Conservation (phyloP, 139 green algal genomes). For the Tetraselmis striata region DNA sequence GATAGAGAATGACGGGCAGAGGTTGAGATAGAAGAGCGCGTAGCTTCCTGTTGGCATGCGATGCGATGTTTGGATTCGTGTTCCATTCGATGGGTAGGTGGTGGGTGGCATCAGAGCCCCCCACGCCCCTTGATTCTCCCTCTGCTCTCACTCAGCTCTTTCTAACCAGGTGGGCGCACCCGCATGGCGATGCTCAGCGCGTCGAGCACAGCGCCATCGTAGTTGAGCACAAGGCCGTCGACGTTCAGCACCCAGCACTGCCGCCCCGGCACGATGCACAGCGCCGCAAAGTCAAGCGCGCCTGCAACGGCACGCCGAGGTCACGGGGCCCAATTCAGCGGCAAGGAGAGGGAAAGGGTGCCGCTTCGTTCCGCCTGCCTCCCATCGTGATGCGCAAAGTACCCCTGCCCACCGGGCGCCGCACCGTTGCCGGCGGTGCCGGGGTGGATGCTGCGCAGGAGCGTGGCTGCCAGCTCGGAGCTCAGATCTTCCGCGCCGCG, state of each 20-base stretch:
- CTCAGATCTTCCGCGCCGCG: conserved; percentile 56
- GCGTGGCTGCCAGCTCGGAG: conserved; percentile 37
- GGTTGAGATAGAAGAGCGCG: background rate
- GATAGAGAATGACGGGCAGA: too few relatives aligned
- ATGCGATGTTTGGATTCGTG: background rate
- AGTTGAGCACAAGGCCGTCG: conserved; percentile 74
- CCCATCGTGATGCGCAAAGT: background rate
- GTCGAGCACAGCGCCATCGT: conserved; percentile 73
- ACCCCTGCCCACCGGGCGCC: background rate
- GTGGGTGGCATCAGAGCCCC: too few relatives aligned
- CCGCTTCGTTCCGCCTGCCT: background rate
- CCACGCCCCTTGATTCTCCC: too few relatives aligned
- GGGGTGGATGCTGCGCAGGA: conserved; percentile 45
- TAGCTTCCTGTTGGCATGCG: background rate
- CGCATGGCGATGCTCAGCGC: conserved; percentile 61
- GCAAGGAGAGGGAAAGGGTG: background rate
- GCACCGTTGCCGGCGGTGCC: conserved; percentile 24
- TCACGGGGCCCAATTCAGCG: background rate
- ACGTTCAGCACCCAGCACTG: conserved; percentile 73
- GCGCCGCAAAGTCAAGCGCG: conserved; percentile 47
- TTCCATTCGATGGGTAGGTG: too few relatives aligned
- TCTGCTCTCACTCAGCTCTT: too few relatives aligned
- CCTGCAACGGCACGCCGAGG: conserved; percentile 8
- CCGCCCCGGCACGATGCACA: conserved; percentile 73
- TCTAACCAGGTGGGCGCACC: too few relatives aligned